Conservation (phyloP, 2,329 filamentous ascomycete genomes). For the Aspergillus thermomutatus region DNA sequence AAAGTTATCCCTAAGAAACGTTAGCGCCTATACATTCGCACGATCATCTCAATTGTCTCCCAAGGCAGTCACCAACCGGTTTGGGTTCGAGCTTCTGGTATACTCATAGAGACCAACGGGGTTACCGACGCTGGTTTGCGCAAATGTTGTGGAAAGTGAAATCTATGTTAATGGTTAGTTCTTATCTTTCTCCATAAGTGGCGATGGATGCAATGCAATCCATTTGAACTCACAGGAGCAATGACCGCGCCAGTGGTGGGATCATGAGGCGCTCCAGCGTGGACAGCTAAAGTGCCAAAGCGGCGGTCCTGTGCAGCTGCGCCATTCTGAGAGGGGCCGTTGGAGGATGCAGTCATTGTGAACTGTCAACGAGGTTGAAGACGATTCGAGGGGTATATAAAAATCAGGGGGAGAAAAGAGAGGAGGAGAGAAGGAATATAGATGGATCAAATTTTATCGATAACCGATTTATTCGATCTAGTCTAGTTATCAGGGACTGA, state of each 20-base stretch:
- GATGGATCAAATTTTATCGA: neutral
- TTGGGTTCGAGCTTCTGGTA: slow-evolving; percentile 88
- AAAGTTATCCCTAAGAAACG: slow-evolving; percentile 69
- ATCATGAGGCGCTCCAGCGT: slow-evolving; percentile 89
- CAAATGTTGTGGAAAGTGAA: slow-evolving; percentile 93
- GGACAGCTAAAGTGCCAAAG: slow-evolving; percentile 92
- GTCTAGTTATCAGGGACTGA: neutral
- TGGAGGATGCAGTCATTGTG: slow-evolving; percentile 21
- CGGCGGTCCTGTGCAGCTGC: slow-evolving; percentile 68
- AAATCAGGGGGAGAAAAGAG: neutral
- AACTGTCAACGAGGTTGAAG: neutral
- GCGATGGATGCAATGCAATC: neutral
- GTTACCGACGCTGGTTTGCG: slow-evolving; percentile 82
- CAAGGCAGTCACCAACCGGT: slow-evolving; percentile 51
- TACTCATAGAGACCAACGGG: slow-evolving; percentile 92
- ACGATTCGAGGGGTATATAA: neutral
- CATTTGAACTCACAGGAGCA: slow-evolving; percentile 58
- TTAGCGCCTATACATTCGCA: slow-evolving; percentile 8
- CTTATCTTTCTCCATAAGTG: neutral
- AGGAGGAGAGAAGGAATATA: slow-evolving; percentile 6
- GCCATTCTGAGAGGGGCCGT: slow-evolving; percentile 24
- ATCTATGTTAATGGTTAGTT: slow-evolving; percentile 51
- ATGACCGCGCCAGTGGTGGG: slow-evolving; percentile 92
- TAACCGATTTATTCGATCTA: too few species aligned
- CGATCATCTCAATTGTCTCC: neutral